Percentiles rank a stretch among this genome's conserved stretches.
These are phyloP conservation scores for Porpolomopsis calyptriformis DNA, from an alignment of 768 basidiomycete genomes.

Conservation along the genomic window DNA sequence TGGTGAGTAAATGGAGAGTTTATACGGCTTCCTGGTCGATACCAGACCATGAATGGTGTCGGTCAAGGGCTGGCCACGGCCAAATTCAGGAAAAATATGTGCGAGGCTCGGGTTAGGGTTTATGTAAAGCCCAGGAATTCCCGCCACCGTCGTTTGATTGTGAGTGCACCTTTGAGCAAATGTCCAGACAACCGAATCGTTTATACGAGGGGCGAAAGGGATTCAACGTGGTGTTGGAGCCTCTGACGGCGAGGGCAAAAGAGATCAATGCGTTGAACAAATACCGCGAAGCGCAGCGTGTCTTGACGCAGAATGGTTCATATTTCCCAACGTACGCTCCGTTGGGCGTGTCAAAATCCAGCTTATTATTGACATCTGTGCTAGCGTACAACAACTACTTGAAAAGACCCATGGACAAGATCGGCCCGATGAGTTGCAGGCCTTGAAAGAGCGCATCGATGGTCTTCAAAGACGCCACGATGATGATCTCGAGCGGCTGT, in stretches of 20 bases:
- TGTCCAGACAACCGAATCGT: neutral
- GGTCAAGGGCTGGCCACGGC: too few relatives aligned
- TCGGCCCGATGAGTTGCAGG: slow-evolving; percentile 19
- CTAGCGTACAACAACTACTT: slow-evolving; percentile 4
- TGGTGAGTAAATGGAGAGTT: neutral
- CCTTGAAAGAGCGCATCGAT: slow-evolving; percentile 20
- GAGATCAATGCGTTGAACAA: slow-evolving; percentile 17
- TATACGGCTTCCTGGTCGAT: too few relatives aligned
- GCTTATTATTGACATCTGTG: neutral
- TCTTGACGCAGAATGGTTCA: slow-evolving; percentile 29
- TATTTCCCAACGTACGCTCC: slow-evolving; percentile 30
- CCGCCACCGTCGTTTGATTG: too few relatives aligned
- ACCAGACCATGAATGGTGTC: too few relatives aligned
- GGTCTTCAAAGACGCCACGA: slow-evolving; percentile 21
- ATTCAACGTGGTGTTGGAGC: slow-evolving; percentile 3
- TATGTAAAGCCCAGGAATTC: neutral
- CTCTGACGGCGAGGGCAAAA: neutral
- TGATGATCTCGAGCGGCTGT: slow-evolving; percentile 29
- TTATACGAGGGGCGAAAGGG: slow-evolving; percentile 9
- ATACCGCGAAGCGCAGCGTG: slow-evolving; percentile 28
- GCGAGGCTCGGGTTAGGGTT: slow-evolving; percentile 1
- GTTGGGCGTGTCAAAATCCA: neutral
- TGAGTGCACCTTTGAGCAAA: too few relatives aligned
- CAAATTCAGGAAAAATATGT: too few relatives aligned
- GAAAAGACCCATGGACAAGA: slow-evolving; percentile 25